Percentiles rank a stretch among this genome's conserved stretches.
Evolutionary conservation across 768 basidiomycete genomes (phyloP).

Genomic region (Lentinus brumalis): DNA sequence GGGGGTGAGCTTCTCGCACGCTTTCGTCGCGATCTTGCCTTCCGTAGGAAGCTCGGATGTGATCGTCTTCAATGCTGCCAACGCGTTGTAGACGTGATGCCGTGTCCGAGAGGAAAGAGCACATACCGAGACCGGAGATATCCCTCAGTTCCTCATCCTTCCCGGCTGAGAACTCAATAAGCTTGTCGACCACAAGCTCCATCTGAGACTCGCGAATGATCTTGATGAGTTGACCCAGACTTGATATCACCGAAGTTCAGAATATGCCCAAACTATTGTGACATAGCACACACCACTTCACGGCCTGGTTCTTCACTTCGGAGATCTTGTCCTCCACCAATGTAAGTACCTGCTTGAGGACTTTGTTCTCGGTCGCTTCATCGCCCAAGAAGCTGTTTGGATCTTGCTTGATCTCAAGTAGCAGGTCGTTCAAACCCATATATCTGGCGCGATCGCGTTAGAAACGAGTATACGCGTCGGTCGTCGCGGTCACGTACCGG

Average conservation of each 20-base stretch:
- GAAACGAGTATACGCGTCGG: slow-evolving; percentile 19
- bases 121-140: slow-evolving; percentile 87
- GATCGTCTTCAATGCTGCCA: slow-evolving; percentile 88
- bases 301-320: slow-evolving; percentile 97
- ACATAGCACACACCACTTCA: slow-evolving; percentile 74
- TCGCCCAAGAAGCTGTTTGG: slow-evolving; percentile 77
- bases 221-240: slow-evolving; percentile 89
- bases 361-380: slow-evolving; percentile 81
- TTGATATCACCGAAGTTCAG: slow-evolving; percentile 31
- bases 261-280: neutral
- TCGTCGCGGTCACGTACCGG: slow-evolving; percentile 48
- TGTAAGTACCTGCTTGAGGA: slow-evolving; percentile 79
- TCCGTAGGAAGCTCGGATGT: slow-evolving; percentile 86
- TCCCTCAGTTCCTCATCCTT: slow-evolving; percentile 93
- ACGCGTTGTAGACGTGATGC: neutral
- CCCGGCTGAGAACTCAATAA: slow-evolving; percentile 82
- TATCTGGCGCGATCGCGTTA: slow-evolving; percentile 54
- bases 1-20: slow-evolving; percentile 83
- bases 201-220: slow-evolving; percentile 82
- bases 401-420: slow-evolving; percentile 85
- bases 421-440: slow-evolving; percentile 96
- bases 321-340: slow-evolving; percentile 94
- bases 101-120: neutral
- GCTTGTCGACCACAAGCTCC: slow-evolving; percentile 84
- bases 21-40: slow-evolving; percentile 74